Percentiles rank a stretch among this genome's conserved stretches.
Conservation (phyloP, 768 basidiomycete species). For the Lactarius sanguifluus region DNA sequence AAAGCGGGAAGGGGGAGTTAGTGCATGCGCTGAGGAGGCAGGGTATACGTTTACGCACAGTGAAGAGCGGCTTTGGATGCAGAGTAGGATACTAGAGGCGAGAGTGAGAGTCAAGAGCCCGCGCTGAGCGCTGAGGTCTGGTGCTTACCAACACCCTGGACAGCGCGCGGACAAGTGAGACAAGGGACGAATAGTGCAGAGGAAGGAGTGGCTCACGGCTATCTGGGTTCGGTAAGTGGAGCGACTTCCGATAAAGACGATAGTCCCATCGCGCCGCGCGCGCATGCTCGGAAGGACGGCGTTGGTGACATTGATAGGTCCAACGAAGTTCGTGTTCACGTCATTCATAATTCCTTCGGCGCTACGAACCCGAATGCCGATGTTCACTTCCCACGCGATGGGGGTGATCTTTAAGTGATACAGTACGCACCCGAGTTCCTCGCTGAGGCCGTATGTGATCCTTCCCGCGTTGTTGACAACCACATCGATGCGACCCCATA, state of each 20-base stretch:
- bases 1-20: background rate
- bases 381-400: background rate
- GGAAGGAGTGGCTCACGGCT: background rate
- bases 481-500: slow-evolving; percentile 23
- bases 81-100: slow-evolving; percentile 28
- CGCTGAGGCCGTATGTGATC: slow-evolving; percentile 1
- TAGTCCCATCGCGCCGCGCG: slow-evolving; percentile 37
- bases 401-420: background rate
- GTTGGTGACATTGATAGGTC: slow-evolving; percentile 46
- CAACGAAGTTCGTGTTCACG: slow-evolving; percentile 45
- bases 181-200: background rate
- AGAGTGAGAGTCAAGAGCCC: background rate
- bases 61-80: slow-evolving; percentile 35
- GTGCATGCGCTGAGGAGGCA: background rate
- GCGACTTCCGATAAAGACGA: slow-evolving; percentile 42
- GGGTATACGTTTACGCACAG: slow-evolving; percentile 3
- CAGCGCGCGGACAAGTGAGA: background rate
- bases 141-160: slow-evolving; percentile 9
- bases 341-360: slow-evolving; percentile 14
- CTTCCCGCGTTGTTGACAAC: slow-evolving; percentile 26
- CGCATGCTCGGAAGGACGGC: slow-evolving; percentile 46
- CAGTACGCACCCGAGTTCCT: slow-evolving; percentile 19
- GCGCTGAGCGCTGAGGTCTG: no score
- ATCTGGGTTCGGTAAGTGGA: slow-evolving; percentile 32
- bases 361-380: background rate